Conservation (phyloP, 2,329 filamentous ascomycete species). For the Colletotrichum euphorbiae region DNA sequence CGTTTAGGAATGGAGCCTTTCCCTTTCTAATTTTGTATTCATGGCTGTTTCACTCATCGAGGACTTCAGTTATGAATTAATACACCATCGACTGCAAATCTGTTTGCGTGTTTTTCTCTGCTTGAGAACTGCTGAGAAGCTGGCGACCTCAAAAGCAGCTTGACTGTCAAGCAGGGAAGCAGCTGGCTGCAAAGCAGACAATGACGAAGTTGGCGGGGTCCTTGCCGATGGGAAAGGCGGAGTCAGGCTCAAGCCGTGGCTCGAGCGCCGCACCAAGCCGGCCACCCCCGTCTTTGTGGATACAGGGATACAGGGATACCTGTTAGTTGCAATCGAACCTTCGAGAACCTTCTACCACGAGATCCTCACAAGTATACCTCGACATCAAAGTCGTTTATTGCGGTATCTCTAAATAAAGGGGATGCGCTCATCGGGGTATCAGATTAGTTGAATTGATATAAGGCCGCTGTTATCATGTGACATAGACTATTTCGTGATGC, state of each 20-base stretch:
- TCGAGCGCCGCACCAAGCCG: conserved; percentile 17
- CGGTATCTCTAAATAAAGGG: too few species aligned
- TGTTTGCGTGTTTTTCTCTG: background rate
- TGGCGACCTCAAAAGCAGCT: background rate
- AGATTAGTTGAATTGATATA: conserved; percentile 18
- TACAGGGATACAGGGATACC: background rate
- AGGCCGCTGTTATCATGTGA: conserved; percentile 3
- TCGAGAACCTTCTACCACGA: conserved; percentile 48
- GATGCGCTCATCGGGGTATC: conserved; percentile 28
- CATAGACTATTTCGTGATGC: conserved; percentile 12
- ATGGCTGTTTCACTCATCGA: background rate
- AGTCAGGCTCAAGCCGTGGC: conserved; percentile 37
- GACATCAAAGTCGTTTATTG: background rate
- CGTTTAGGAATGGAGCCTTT: background rate
- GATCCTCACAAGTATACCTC: background rate
- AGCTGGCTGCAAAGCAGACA: conserved; percentile 19
- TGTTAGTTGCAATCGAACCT: conserved; percentile 43
- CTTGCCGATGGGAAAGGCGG: conserved; percentile 37
- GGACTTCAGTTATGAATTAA: background rate
- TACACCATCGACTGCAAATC: background rate
- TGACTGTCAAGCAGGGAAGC: conserved; percentile 9
- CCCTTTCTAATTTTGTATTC: background rate
- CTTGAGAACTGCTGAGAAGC: background rate
- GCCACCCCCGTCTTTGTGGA: background rate
- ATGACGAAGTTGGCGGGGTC: conserved; percentile 39